Evolutionary conservation across 2,329 filamentous ascomycete species (phyloP), one percentile per base, ranked within the genome.

Genomic region (Macroventuria anomochaeta): DNA sequence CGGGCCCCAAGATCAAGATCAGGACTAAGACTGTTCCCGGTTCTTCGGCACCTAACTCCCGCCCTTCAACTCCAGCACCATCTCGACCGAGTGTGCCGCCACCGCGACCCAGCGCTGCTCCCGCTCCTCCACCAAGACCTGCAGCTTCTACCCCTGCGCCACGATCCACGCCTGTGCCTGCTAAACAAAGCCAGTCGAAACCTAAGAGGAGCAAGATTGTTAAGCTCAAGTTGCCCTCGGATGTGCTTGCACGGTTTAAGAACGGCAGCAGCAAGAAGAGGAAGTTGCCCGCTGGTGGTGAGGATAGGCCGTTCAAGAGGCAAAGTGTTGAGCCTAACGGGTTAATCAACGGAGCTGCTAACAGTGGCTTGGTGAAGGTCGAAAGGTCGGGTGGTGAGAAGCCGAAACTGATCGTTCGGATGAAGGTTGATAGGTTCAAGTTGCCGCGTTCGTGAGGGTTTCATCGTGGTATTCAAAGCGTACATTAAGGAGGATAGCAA

Each of bases 1-100:
- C 64, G 3, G 65, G 59, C 11, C 65, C 65, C 2, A 68, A 65
- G 39, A 63, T 68, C 28, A 70, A 68, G 41, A 65, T 70, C 50
- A 65, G 64, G 42, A 67, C 65, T 21, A 64, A 67, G 36, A 61
- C 56, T 20, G 57, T 59, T 17, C 50, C 50, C 17, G 62, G 62
- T 8, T 49, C 56, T 10, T 57, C 63, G 18, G 54, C 64, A 18
- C 59, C 61, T 11, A 63, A 61, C 3, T 61, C 62, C 3, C 62
- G 62, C 20, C 60, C 62, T n/a, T 59, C 58, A 10, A 57, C 59
- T 5, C 47, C 57, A 3, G 55, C 54, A 25, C 47, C 53, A 13
- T 52, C 47, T 21, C 55, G 40, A n/a, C 56, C 62, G 20, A 59
- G 29, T 28, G 51, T 59, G 5, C 55, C 59, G 10, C 57, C 62